These are phyloP conservation scores for Kwoniella newhampshirensis DNA, from an alignment of 768 basidiomycete genomes.

Conservation along the genomic window DNA sequence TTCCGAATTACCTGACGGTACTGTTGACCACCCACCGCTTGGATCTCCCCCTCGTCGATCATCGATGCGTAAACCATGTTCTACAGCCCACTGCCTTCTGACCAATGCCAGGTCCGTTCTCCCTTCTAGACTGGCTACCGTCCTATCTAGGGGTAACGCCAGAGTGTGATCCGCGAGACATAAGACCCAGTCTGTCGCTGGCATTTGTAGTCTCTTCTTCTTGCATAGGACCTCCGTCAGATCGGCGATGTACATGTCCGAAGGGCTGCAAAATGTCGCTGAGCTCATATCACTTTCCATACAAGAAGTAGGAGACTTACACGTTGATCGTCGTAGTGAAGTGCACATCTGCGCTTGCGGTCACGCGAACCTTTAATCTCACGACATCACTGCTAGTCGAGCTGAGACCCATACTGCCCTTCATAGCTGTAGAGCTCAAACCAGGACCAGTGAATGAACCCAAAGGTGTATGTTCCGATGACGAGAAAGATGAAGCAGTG, in stretches of 20 bases:
- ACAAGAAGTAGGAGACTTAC: conserved; percentile 58
- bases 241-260: conserved; percentile 96
- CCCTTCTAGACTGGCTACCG: conserved; percentile 91
- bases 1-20: neutral
- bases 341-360: conserved; percentile 75
- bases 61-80: conserved; percentile 68
- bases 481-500: conserved; percentile 20
- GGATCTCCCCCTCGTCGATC: conserved; percentile 74
- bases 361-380: conserved; percentile 75
- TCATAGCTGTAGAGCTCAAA: conserved; percentile 25
- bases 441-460: conserved; percentile 8
- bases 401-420: conserved; percentile 51
- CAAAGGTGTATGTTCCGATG: conserved; percentile 58
- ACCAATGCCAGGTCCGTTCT: conserved; percentile 79
- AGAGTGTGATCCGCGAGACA: conserved; percentile 52
- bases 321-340: conserved; percentile 87
- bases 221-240: conserved; percentile 67
- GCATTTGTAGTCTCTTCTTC: conserved; percentile 48
- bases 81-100: conserved; percentile 71
- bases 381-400: conserved; percentile 59
- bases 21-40: conserved; percentile 63
- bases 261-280: conserved; percentile 60
- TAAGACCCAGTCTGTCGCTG: conserved; percentile 57
- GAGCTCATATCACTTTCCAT: conserved; percentile 1
- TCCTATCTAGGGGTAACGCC: conserved; percentile 87